phyloP scores from a whole-genome alignment of 2,329 filamentous ascomycete genomes.

The Colletotrichum liriopes region DNA sequence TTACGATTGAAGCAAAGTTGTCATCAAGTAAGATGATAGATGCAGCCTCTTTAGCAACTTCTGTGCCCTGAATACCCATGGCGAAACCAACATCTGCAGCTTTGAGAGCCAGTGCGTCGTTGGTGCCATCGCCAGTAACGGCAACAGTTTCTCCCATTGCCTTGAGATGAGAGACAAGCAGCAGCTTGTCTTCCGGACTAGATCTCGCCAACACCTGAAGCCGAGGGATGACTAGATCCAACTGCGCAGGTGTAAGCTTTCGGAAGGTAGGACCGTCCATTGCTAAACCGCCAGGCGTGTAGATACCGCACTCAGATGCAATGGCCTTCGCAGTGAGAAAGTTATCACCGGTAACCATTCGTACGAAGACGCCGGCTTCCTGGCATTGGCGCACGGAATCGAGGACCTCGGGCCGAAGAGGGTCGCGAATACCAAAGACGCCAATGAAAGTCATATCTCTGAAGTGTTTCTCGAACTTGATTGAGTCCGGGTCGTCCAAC shows the following conservation, averaged over 20 bases:
- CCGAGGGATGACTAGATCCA: slow-evolving; percentile 71
- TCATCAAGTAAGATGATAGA: slow-evolving; percentile 75
- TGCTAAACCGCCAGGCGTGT: slow-evolving; percentile 70
- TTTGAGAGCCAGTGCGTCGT: slow-evolving; percentile 73
- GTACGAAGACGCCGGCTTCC: slow-evolving; percentile 61
- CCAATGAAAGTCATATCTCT: slow-evolving; percentile 64
- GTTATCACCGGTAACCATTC: slow-evolving; percentile 66
- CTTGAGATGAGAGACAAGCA: slow-evolving; percentile 74
- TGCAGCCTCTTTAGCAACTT: slow-evolving; percentile 75
- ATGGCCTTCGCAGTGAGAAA: slow-evolving; percentile 81
- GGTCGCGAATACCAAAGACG: slow-evolving; percentile 67
- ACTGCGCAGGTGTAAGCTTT: slow-evolving; percentile 71
- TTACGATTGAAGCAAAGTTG: slow-evolving; percentile 73
- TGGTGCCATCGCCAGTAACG: slow-evolving; percentile 75
- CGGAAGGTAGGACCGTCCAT: slow-evolving; percentile 81
- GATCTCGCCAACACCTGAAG: slow-evolving; percentile 77
- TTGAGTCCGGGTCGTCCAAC: slow-evolving; percentile 35
- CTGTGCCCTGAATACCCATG: slow-evolving; percentile 74
- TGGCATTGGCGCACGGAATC: slow-evolving; percentile 59
- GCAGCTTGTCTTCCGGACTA: slow-evolving; percentile 77
- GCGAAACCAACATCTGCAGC: slow-evolving; percentile 75
- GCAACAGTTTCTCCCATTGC: slow-evolving; percentile 72
- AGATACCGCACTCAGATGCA: slow-evolving; percentile 81
- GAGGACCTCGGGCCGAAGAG: slow-evolving; percentile 60
- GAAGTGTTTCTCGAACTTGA: slow-evolving; percentile 45